Evolutionary conservation across 2,329 filamentous ascomycete genomes (phyloP), one percentile per base, ranked within the genome.

Genomic region (Paracamarosporium sp.): DNA sequence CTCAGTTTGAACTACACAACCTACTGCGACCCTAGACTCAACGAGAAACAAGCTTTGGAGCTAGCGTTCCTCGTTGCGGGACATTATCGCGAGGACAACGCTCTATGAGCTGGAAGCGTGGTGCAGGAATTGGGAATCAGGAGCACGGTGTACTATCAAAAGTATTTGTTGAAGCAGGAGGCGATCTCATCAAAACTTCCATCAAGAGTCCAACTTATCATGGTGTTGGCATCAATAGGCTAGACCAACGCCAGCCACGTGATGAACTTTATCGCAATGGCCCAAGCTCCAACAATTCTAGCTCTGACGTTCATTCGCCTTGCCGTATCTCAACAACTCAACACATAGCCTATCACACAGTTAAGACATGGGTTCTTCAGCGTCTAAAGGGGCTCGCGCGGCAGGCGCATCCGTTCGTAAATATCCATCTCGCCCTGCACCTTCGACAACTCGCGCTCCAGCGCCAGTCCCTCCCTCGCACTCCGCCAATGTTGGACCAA

Each of bases 41-140:
- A 99, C 73, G 95, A 98, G 84, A 97, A 98, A 81, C 95, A 99
- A 81, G 93, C 95, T 0, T 83, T 99, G 13, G 95, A 99, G 81
- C 78, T 98, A 75, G 93, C 95, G 0, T 99, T 99, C 76, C 79
- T 98, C 70, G 89, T 99, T 46, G 95, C 95, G 0, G 92, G 92
- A 5, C 91, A 93, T 71, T 95, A 87, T 69, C 78, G 86, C 12
- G 81, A 83, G 43, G 79, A 82, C 47, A 65, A 57, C 30, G 58
- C 60, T 28, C 59, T 65, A 4, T 66, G 38, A 57, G 35, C 12
- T 22, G n/a, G 28, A 33, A 22, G 28, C 24, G 11, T 38, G 22
- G 38, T 11, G 2, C 8, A 12, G 20, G 38, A 22, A 12, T 6
- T 41, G 28, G 9, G n/a, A n/a, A n/a, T n/a, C n/a, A n/a, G n/a